These are phyloP conservation scores for Brettanomyces custersianus DNA, from an alignment of 805 yeast species.

Conservation along the genomic window DNA sequence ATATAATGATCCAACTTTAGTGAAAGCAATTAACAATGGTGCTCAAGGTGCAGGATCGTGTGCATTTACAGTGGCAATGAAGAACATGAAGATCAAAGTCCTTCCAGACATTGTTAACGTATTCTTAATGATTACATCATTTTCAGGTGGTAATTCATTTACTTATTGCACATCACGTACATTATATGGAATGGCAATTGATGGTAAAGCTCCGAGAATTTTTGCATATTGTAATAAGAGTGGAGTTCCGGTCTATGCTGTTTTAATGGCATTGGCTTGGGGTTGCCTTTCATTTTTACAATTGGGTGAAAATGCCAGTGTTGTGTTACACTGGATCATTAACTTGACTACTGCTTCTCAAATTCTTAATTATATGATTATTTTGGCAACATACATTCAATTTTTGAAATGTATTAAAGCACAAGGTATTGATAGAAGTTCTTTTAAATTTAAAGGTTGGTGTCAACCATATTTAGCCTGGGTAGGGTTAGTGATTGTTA, in stretches of 20 bases:
- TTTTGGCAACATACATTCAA: slow-evolving; percentile 49
- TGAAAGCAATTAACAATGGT: slow-evolving; percentile 24
- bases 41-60: slow-evolving; percentile 39
- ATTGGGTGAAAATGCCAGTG: slow-evolving; percentile 45
- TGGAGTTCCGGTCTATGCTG: slow-evolving; percentile 40
- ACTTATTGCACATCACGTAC: slow-evolving; percentile 39
- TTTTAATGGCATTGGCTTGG: slow-evolving; percentile 32
- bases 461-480: slow-evolving; percentile 52
- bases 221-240: slow-evolving; percentile 35
- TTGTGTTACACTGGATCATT: slow-evolving; percentile 64
- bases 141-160: slow-evolving; percentile 42
- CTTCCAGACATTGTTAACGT: slow-evolving; percentile 39
- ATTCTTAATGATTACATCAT: slow-evolving; percentile 33
- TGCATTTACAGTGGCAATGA: slow-evolving; percentile 41
- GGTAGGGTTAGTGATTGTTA: slow-evolving; percentile 36
- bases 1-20: slow-evolving; percentile 31
- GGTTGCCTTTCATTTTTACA: slow-evolving; percentile 39
- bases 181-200: slow-evolving; percentile 36
- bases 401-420: slow-evolving; percentile 51
- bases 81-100: slow-evolving; percentile 31
- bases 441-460: slow-evolving; percentile 44
- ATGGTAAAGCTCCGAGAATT: slow-evolving; percentile 37
- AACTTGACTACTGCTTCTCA: slow-evolving; percentile 66
- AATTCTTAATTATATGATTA: slow-evolving; percentile 48
- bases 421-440: slow-evolving; percentile 39